Conservation (phyloP, 2,329 filamentous ascomycete species). For the Ophiostoma novo-ulmi region DNA sequence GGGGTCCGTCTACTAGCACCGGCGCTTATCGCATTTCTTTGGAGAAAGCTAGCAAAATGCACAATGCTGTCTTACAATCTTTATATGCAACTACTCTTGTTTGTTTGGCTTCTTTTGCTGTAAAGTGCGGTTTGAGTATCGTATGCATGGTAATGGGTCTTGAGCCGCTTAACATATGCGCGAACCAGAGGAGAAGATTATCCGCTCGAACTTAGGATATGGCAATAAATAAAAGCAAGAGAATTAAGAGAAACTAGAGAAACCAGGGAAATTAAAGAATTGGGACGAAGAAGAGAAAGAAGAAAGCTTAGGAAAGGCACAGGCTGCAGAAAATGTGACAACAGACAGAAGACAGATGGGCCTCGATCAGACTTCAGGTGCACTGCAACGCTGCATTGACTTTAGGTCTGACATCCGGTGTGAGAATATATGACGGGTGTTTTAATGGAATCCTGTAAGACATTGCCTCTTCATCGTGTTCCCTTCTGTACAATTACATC, state of each 20-base stretch:
- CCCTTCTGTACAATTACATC: background rate
- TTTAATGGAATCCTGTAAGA: background rate
- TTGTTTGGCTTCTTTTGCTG: background rate
- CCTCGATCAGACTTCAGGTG: background rate
- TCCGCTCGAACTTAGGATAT: background rate
- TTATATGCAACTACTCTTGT: background rate
- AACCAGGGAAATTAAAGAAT: too few species aligned
- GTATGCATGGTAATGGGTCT: background rate
- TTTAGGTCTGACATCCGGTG: background rate
- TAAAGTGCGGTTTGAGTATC: background rate
- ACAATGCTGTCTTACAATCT: background rate
- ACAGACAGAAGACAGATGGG: background rate
- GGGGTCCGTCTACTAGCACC: background rate
- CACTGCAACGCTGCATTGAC: conserved; percentile 2
- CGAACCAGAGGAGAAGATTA: background rate
- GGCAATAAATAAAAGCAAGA: background rate
- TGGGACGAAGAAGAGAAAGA: background rate
- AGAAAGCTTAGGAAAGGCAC: background rate
- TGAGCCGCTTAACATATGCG: background rate
- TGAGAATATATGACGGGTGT: conserved; percentile 1
- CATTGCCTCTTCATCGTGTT: background rate
- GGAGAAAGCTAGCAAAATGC: background rate
- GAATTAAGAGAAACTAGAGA: background rate
- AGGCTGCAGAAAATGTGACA: background rate
- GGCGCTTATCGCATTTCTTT: background rate